Percentiles rank a stretch among this genome's conserved stretches.
Conservation (phyloP, 371 early-diverging fungal genomes). For the Conidiobolus coronatus region DNA sequence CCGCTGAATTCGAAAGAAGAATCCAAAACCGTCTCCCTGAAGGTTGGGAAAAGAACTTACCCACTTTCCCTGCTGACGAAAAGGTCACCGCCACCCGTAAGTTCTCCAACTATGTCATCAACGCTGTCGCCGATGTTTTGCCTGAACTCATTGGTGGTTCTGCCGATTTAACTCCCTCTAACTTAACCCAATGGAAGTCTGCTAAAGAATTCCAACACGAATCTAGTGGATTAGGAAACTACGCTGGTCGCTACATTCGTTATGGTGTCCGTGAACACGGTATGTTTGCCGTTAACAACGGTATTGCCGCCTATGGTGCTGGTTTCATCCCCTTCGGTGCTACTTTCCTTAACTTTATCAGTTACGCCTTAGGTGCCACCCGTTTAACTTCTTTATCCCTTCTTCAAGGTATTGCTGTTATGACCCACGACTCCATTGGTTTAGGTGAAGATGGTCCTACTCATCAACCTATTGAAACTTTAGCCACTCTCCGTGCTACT, state of each 20-base stretch:
- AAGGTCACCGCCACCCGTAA: constrained; percentile 80
- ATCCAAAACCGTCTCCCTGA: constrained; percentile 44
- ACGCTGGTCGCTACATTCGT: constrained; percentile 78
- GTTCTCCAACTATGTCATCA: constrained; percentile 59
- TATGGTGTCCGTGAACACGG: constrained; percentile 99
- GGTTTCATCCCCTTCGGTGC: constrained; percentile 78
- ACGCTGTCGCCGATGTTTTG: constrained; percentile 46
- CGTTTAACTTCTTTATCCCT: constrained; percentile 81
- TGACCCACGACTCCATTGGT: constrained; percentile 99
- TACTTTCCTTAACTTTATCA: constrained; percentile 95
- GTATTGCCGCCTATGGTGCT: constrained; percentile 68
- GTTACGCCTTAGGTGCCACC: constrained; percentile 57
- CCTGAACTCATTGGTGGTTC: constrained; percentile 94
- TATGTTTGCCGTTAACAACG: constrained; percentile 95
- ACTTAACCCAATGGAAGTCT: constrained; percentile 86
- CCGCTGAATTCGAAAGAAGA: constrained; percentile 57
- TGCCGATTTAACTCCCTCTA: constrained; percentile 97
- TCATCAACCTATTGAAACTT: constrained; percentile 98
- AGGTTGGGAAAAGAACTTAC: constrained; percentile 44
- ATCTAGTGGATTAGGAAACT: constrained; percentile 43
- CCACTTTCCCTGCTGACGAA: constrained; percentile 55
- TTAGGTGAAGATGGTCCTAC: constrained; percentile 98
- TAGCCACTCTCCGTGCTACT: constrained; percentile 80
- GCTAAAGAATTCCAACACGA: constrained; percentile 78
- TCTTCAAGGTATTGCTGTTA: constrained; percentile 79